Conservation (phyloP, 192 early-diverging fungal genomes). For the Pilobolus umbonatus region DNA sequence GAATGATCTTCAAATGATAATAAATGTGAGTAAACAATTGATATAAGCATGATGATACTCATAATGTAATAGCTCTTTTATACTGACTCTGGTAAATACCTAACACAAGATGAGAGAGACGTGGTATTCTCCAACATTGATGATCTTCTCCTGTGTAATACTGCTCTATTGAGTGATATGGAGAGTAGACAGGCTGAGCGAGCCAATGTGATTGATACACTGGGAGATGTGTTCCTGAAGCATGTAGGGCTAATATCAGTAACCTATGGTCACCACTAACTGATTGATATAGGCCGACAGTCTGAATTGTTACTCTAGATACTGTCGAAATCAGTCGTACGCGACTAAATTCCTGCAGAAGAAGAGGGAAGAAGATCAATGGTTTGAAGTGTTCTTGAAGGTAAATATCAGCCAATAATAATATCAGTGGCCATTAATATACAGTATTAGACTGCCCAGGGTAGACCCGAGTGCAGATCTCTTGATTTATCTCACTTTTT, state of each 20-base stretch:
- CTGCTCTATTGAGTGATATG: slow-evolving; percentile 63
- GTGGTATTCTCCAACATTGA: slow-evolving; percentile 85
- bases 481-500: slow-evolving; percentile 77
- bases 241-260: slow-evolving; percentile 30
- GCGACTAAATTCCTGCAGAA: slow-evolving; percentile 60
- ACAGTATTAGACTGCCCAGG: slow-evolving; percentile 43
- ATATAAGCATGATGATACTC: neutral
- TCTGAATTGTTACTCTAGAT: slow-evolving; percentile 56
- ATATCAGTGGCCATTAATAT: neutral
- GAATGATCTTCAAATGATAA: slow-evolving; percentile 66
- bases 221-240: slow-evolving; percentile 76
- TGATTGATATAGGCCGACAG: slow-evolving; percentile 37
- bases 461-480: slow-evolving; percentile 57
- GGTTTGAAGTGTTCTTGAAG: slow-evolving; percentile 60
- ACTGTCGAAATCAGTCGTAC: slow-evolving; percentile 62
- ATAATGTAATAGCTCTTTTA: slow-evolving; percentile 54
- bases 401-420: slow-evolving; percentile 25
- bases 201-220: slow-evolving; percentile 45
- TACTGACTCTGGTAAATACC: slow-evolving; percentile 46
- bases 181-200: slow-evolving; percentile 52
- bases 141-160: slow-evolving; percentile 61
- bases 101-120: slow-evolving; percentile 54
- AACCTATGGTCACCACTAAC: neutral
- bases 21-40: slow-evolving; percentile 45
- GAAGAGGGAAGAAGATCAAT: slow-evolving; percentile 42